phyloP scores from a whole-genome alignment of 78 protist species.

The Dictyostelium brefeldianum region DNA sequence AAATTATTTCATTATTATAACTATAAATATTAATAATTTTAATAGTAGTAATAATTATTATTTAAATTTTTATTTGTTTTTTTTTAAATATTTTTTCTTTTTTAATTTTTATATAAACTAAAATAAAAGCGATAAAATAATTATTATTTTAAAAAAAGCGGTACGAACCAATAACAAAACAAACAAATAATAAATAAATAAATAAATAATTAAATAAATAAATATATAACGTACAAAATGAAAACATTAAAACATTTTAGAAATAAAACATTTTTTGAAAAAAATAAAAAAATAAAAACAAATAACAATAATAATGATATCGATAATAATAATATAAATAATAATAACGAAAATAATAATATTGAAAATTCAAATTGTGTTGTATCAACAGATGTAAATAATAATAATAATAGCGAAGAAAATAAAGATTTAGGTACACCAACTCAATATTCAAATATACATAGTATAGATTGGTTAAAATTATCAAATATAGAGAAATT shows the following conservation, averaged over 20 bases:
- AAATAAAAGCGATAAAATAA: too few relatives aligned
- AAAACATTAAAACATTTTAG: neutral
- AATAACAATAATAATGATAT: neutral
- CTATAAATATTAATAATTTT: too few relatives aligned
- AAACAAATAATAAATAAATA: neutral
- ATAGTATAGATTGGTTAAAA: slow-evolving; percentile 17
- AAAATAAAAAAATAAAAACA: neutral
- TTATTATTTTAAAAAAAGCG: neutral
- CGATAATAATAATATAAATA: neutral
- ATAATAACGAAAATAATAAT: neutral
- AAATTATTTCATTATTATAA: too few relatives aligned
- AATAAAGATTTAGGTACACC: neutral
- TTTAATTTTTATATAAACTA: too few relatives aligned
- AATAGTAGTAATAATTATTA: too few relatives aligned
- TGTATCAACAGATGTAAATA: neutral
- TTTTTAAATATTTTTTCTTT: neutral
- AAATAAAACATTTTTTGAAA: neutral
- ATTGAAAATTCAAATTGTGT: neutral
- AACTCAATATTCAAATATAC: slow-evolving; percentile 18
- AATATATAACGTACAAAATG: neutral
- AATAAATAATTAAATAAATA: neutral
- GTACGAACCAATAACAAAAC: neutral
- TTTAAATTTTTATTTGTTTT: too few relatives aligned
- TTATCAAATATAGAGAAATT: slow-evolving; percentile 3
- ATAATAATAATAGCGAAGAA: neutral